Base-by-base conservation (phyloP, 2,329 filamentous ascomycete genomes). In the Ilyonectria sp. region DNA sequence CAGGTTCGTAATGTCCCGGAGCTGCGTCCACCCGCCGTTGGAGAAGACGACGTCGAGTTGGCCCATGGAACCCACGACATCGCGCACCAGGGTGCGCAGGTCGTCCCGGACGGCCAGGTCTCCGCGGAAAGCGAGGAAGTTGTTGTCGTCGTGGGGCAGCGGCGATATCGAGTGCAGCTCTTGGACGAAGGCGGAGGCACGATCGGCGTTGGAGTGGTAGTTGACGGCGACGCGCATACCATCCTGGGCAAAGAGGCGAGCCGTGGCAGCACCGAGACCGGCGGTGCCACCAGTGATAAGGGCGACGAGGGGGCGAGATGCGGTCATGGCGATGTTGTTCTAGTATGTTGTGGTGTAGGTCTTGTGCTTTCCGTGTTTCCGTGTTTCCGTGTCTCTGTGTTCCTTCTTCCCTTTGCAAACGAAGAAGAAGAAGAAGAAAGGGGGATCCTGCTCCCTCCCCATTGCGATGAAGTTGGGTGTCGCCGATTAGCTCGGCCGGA, bases 11-110 rank as follows among this genome's bases (percentile, higher is more conserved):
- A 88, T 80, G 57, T 85, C 78, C 13, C 84, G 79, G 17, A 86
- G 77, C 17, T 74, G 76, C 0, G 86, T 87, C 86, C 86, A 89
- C 3, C 87, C 86, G 8, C 92, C 92, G 79, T 96, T 96, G 2
- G 91, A 92, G 74, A 95, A 89, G 52, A 96, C 84, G 46, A 94
- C 86, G 80, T 96, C 93, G n/a, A 96, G 79, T 5, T 91, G 73
- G 7, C 71, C 92, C 69, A 94, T 84, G n/a, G 79, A 80, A 29
- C 85, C 80, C 54, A 91, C 84, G 1, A 89, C 87, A 50, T 91
- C 85, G 19, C 86, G 80, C 1, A 95, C 88, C 0, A 91, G 84
- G 1, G 83, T 82, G 55, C 83, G 79, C 69, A 93, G 89, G 29
- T 92, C 91, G 1, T 82, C 79, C 37, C 88, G 85, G 6, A 84